Evolutionary conservation across 1,284 basidiomycete genomes (phyloP).

Genomic region (Neotropicomus parvogracilis): DNA sequence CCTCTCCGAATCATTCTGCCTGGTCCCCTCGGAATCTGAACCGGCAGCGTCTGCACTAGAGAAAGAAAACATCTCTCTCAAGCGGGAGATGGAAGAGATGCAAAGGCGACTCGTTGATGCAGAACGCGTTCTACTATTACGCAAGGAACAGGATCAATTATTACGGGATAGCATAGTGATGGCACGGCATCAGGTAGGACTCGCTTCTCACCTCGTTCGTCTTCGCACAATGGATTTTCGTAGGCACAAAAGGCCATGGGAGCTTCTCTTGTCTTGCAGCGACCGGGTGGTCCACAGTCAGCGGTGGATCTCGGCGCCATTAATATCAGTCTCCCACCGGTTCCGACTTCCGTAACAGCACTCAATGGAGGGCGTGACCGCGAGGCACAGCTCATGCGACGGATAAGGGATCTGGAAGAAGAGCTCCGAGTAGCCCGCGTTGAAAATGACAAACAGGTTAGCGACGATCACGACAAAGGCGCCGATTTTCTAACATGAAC

Average conservation of each 20-base stretch:
- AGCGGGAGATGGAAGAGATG: slow-evolving; percentile 52
- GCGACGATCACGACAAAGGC: slow-evolving; percentile 25
- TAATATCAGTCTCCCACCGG: slow-evolving; percentile 51
- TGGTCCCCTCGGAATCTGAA: slow-evolving; percentile 62
- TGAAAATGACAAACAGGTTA: slow-evolving; percentile 83
- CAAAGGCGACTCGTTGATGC: slow-evolving; percentile 55
- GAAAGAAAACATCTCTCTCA: slow-evolving; percentile 63
- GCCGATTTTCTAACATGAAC: slow-evolving; percentile 14
- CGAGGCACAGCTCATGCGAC: slow-evolving; percentile 63
- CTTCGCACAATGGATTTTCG: slow-evolving; percentile 3
- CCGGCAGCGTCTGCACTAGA: slow-evolving; percentile 48
- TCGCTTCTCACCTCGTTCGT: not conserved
- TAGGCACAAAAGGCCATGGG: slow-evolving; percentile 77
- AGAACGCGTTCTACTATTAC: slow-evolving; percentile 58
- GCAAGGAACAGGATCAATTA: slow-evolving; percentile 72
- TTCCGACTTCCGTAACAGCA: slow-evolving; percentile 49
- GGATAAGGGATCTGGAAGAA: slow-evolving; percentile 62
- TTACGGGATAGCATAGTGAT: slow-evolving; percentile 74
- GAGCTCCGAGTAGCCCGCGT: slow-evolving; percentile 58
- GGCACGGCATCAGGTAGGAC: slow-evolving; percentile 67
- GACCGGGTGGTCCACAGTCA: slow-evolving; percentile 40
- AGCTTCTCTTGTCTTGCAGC: slow-evolving; percentile 51
- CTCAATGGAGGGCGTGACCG: slow-evolving; percentile 50
- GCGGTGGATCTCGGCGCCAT: slow-evolving; percentile 49
- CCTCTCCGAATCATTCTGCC: slow-evolving; percentile 71